Evolutionary conservation across 352 stramenopile genomes (phyloP), one percentile per base, ranked within the genome.

Genomic region (Phytophthora aleatoria): DNA sequence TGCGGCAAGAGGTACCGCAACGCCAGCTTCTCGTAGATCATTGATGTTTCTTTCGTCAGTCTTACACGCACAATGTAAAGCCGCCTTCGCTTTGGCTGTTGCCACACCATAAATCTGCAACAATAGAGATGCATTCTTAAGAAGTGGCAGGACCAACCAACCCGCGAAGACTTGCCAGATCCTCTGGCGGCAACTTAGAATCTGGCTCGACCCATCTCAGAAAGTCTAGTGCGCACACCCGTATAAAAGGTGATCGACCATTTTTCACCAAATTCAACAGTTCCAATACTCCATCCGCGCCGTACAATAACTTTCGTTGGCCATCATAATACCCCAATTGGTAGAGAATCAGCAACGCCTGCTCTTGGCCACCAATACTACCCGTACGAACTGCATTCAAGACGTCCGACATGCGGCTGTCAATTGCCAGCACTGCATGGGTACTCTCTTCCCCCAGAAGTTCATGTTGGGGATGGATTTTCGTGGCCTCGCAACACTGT

Each of bases 231-330:
- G n/a, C 41, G 8, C n/a, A 13, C 2, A 41, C 50, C 1, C 13
- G 33, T 12, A 57, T 35, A 26, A 57, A 57, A 8, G 33, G 24
- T 12, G 35, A 47, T 3, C 33, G 20, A 15, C 50, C 50, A 57
- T 35, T 24, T 42, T 47, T 57, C 11, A 36, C 50, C 20, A 57
- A 15, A 8, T 47, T 30, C 15, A 24, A 4, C 26, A 57, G 9
- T 10, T 3, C 27, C 20, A 20, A 15, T n/a, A 57, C 4, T 6
- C 33, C 50, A 35, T 36, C 35, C 12, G 12, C 6, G 10, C 47
- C 35, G 50, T 57, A 57, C 6, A 57, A 35, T n/a, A 28, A 5
- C 15, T 43, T 43, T 10, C 11, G 33, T 12, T 38, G 33, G 9
- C 33, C 38, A 24, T 43, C 38, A 24, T 24, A 5, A 43, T 20